Base-by-base conservation (phyloP, 306 rosid genomes). In the Vigna mungo region DNA sequence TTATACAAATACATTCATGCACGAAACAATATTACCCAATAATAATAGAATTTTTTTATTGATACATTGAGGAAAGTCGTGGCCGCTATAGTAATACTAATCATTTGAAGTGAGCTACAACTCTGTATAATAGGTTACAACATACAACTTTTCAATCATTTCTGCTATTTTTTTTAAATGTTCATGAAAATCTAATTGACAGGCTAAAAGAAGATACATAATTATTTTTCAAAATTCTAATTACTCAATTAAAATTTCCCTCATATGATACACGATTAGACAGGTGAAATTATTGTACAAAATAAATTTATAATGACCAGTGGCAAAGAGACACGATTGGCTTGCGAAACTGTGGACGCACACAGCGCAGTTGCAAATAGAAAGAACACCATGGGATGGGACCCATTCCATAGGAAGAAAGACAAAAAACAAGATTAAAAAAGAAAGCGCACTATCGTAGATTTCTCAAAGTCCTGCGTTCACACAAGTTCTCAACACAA, bases 401-500 rank as follows among this genome's bases (percentile, higher is more conserved):
- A 51, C 68, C 53, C 69, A 55, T 27, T 72, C 6, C 4, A 74
- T 58, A 70, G 43, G 11, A 21, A 18, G 32, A 47, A 34, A 66
- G 54, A 21, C 54, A 67, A 68, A n/a, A 56, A 62, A 71, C 23
- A 36, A 53, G 16, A 49, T 10, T 10, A 67, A 39, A 61, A 39
- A 56, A 14, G 27, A 55, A 41, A 12, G 43, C 8, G 60, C 63
- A 59, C 20, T 49, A 2, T 39, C 44, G 9, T 39, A 39, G 44
- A 41, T 9, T 32, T 6, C 5, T 32, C 70, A 46, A 65, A 81
- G 72, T 51, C 30, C 2, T 37, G 72, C 49, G 65, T 81, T 75
- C 80, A 59, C 84, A 81, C 80, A 8, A 81, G 84, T 81, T 80
- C 58, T 13, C n/a, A 55, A 23, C 68, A 14, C 47, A 2, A 14